phyloP scores from a whole-genome alignment of 805 yeast genomes.

The Sugiyamaella mastotermitis region DNA sequence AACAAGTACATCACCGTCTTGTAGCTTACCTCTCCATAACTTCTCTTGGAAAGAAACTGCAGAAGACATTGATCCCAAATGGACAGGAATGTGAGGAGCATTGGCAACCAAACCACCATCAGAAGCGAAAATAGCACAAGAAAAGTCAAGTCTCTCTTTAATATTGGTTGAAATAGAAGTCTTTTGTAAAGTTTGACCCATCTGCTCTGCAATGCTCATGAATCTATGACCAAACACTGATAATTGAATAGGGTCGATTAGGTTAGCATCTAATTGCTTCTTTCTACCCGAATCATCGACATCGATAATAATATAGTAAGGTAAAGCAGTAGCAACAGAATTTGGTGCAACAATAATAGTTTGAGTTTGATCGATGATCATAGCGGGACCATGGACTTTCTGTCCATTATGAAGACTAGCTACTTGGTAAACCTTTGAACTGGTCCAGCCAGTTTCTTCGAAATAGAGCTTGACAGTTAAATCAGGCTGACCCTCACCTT shows the following conservation, averaged over 20 bases:
- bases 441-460: constrained; percentile 38
- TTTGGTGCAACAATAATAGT: constrained; percentile 68
- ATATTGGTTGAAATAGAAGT: constrained; percentile 80
- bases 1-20: constrained; percentile 69
- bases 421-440: constrained; percentile 51
- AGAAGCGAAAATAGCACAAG: constrained; percentile 76
- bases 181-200: constrained; percentile 75
- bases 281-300: constrained; percentile 12
- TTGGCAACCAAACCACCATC: constrained; percentile 78
- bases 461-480: constrained; percentile 49
- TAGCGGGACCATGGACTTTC: constrained; percentile 61
- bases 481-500: constrained; percentile 5
- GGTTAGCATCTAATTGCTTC: constrained; percentile 20
- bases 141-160: constrained; percentile 75
- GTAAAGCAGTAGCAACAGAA: constrained; percentile 48
- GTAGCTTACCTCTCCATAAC: constrained; percentile 56
- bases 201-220: constrained; percentile 88
- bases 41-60: constrained; percentile 63
- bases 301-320: constrained; percentile 55
- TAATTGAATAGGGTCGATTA: constrained; percentile 61
- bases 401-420: constrained; percentile 51
- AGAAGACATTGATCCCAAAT: constrained; percentile 79
- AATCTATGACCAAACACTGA: constrained; percentile 79
- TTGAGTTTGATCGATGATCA: constrained; percentile 75
- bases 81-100: constrained; percentile 87